Conservation (phyloP, 345 rosid genomes). For the Hibiscus trionum region DNA sequence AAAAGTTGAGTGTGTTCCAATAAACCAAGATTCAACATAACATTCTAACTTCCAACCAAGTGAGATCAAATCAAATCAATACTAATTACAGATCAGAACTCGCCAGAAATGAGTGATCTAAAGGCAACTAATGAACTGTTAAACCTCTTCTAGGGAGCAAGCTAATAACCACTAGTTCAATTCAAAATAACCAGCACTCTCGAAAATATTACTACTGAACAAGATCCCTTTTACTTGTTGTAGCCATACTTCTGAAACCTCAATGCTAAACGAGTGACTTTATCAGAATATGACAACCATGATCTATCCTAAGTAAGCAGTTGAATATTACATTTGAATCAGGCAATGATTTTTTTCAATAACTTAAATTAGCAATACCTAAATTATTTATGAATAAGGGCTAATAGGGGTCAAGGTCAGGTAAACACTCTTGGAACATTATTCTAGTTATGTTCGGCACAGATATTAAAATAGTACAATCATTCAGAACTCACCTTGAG, state of each 20-base stretch:
- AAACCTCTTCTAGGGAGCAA: slow-evolving; percentile 1
- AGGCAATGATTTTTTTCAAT: background rate
- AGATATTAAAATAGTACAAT: background rate
- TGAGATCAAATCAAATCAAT: background rate
- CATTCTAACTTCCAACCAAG: background rate
- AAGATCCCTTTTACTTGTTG: background rate
- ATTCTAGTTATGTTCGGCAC: background rate
- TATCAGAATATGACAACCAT: background rate
- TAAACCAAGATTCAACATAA: background rate
- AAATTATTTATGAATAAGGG: no score
- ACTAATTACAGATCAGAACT: background rate
- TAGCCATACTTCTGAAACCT: background rate
- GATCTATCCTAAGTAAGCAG: background rate
- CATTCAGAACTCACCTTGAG: background rate
- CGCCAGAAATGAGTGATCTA: background rate
- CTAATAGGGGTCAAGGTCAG: no score
- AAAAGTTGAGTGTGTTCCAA: background rate
- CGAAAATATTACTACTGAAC: background rate
- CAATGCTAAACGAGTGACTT: background rate
- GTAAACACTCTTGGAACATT: background rate
- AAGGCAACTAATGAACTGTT: background rate
- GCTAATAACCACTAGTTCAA: background rate
- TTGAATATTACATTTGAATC: background rate
- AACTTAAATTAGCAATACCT: background rate
- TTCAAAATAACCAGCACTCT: background rate